Base-by-base conservation (phyloP, 257 asterid species). In the Fraxinus cuspidata region DNA sequence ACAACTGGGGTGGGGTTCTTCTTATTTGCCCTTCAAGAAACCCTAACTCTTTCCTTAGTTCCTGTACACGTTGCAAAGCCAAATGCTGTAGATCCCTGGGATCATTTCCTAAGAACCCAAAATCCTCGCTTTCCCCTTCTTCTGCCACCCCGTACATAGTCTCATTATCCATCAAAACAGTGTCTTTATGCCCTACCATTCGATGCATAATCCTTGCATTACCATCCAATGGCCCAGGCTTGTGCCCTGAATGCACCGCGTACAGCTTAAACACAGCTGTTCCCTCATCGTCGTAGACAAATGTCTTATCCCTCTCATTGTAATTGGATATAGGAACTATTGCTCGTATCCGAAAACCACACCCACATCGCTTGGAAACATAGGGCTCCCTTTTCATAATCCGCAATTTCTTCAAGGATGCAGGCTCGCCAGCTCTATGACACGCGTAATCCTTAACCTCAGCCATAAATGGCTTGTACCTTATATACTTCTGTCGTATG, bases 391-490 rank as follows among this genome's bases (percentile, higher is more conserved):
- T 85, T 82, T 96, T 96, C 74, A 90, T 83, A 71, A 88, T 82
- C 75, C 85, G 79, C 0, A 97, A 83, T 74, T 92, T 92, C 83
- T 93, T 96, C 0, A 92, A 63, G 15, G 69, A 89, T 7, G 92
- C 97, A 4, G 97, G 97, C 88, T 90, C 96, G 0, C 98, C 99
- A 0, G 99, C 98, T 74, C 98, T 87, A 53, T 96, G 99, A 78
- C 98, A 96, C 18, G 99, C 96, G 38, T 96, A 96, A 86, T 96
- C 99, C 85, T 96, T 96, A 72, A 93, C 99, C 88, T 96, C 99
- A 1, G 98, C 99, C 98, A 93, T 93, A 88, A 92, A 91, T 77
- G 99, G 98, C 85, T 96, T 96, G 81, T 93, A 93, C 92, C 97
- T 85, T 77, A 96, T 90, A 80, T 96, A 96, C 78, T 92, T 96